Conservation (phyloP, 495 filamentous ascomycete species). For the Schizothecium vesticola region DNA sequence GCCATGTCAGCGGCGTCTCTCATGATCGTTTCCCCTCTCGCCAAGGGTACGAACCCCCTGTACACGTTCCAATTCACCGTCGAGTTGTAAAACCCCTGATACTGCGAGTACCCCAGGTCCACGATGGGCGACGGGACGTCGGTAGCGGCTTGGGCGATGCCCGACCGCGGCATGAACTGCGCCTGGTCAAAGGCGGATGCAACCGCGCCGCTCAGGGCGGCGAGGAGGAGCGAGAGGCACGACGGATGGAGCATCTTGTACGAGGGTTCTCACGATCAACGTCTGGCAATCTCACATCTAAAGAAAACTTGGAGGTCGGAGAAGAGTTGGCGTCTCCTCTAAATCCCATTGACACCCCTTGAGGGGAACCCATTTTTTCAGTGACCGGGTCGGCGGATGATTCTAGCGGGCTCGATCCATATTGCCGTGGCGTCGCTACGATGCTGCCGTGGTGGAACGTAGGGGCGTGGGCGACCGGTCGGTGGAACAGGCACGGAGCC, state of each 20-base stretch:
- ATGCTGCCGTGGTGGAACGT: background rate
- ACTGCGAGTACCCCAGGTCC: conserved; percentile 33
- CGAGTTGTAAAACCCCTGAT: conserved; percentile 29
- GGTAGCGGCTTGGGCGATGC: background rate
- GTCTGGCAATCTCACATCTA: background rate
- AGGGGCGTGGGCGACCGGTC: background rate
- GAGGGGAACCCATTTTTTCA: background rate
- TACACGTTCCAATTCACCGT: conserved; percentile 29
- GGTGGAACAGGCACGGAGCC: background rate
- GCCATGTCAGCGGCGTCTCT: background rate
- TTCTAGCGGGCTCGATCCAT: background rate
- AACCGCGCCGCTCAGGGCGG: background rate
- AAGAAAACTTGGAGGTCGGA: background rate
- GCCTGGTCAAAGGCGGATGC: background rate
- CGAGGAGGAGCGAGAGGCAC: background rate
- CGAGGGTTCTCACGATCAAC: background rate
- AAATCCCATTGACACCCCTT: background rate
- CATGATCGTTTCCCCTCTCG: background rate
- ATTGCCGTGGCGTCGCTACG: background rate
- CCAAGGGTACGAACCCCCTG: conserved; percentile 21
- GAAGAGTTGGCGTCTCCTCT: background rate
- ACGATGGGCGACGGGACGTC: conserved; percentile 20
- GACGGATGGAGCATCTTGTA: background rate
- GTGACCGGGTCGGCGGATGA: background rate
- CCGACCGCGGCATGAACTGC: background rate